Conservation (phyloP, 2,329 filamentous ascomycete species). For the Aspergillus niger region DNA sequence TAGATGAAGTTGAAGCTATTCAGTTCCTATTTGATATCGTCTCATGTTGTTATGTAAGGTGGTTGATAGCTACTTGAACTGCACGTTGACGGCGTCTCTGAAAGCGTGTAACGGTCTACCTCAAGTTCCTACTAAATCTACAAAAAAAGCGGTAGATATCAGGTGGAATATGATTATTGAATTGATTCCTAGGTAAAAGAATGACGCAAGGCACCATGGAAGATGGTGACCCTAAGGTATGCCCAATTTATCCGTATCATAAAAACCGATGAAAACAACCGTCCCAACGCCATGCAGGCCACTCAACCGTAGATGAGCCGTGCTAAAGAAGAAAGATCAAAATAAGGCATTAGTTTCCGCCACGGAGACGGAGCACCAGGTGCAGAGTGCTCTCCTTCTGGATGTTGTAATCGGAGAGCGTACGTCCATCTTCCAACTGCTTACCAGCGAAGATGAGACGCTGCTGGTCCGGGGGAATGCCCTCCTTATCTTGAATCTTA, state of each 20-base stretch:
- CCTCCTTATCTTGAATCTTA: constrained; percentile 82
- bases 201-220: constrained; percentile 22
- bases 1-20: too few species aligned
- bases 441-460: constrained; percentile 71
- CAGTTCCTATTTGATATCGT: too few species aligned
- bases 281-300: constrained; percentile 43
- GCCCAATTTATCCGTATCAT: constrained; percentile 25
- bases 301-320: constrained; percentile 32
- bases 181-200: constrained; percentile 19
- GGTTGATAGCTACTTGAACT: not conserved
- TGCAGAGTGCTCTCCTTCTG: constrained; percentile 66
- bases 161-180: not conserved
- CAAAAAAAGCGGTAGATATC: not conserved
- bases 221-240: constrained; percentile 26
- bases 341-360: constrained; percentile 44
- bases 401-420: constrained; percentile 57
- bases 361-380: constrained; percentile 53
- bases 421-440: constrained; percentile 58
- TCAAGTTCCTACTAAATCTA: not conserved
- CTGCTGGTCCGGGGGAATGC: constrained; percentile 70
- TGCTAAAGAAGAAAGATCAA: constrained; percentile 20
- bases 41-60: too few species aligned
- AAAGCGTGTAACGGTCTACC: not conserved
- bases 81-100: not conserved
- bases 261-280: constrained; percentile 27